Conservation (phyloP, 805 yeast genomes). For the Ogataea ganodermae region DNA sequence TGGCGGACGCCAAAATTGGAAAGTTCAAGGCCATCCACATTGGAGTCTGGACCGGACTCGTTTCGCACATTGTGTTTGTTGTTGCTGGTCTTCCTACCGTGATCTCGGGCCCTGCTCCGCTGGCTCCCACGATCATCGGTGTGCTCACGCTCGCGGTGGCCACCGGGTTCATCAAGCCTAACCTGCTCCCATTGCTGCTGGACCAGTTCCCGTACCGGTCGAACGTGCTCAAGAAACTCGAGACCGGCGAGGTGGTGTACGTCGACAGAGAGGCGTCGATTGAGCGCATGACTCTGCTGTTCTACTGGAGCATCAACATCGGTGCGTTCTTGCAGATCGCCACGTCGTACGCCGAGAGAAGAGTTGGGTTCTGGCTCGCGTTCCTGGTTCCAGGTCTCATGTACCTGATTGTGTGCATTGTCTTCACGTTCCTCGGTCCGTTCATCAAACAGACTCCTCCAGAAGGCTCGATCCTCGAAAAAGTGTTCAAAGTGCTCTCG, state of each 20-base stretch:
- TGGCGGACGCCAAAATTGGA: constrained; percentile 52
- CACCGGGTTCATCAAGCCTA: constrained; percentile 58
- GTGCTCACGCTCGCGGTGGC: constrained; percentile 44
- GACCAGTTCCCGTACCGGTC: constrained; percentile 66
- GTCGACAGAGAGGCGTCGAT: constrained; percentile 47
- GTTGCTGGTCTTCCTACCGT: constrained; percentile 51
- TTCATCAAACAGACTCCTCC: constrained; percentile 38
- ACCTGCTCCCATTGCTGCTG: constrained; percentile 48
- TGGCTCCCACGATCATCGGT: constrained; percentile 45
- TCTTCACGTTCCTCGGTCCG: constrained; percentile 41
- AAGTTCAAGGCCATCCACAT: constrained; percentile 50
- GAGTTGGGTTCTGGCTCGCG: constrained; percentile 57
- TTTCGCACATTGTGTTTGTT: constrained; percentile 50
- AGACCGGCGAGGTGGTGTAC: constrained; percentile 67
- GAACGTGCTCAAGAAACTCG: constrained; percentile 58
- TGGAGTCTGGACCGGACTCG: constrained; percentile 48
- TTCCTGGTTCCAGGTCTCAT: constrained; percentile 56
- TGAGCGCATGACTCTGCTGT: constrained; percentile 43
- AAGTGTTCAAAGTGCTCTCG: constrained; percentile 42
- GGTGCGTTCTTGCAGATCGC: constrained; percentile 57
- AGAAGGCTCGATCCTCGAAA: constrained; percentile 49
- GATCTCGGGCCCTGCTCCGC: constrained; percentile 39
- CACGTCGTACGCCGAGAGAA: constrained; percentile 51
- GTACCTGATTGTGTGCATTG: constrained; percentile 53
- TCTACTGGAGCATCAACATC: constrained; percentile 57